Conservation (phyloP, 345 rosid species). For the Eucalyptus microcorys region DNA sequence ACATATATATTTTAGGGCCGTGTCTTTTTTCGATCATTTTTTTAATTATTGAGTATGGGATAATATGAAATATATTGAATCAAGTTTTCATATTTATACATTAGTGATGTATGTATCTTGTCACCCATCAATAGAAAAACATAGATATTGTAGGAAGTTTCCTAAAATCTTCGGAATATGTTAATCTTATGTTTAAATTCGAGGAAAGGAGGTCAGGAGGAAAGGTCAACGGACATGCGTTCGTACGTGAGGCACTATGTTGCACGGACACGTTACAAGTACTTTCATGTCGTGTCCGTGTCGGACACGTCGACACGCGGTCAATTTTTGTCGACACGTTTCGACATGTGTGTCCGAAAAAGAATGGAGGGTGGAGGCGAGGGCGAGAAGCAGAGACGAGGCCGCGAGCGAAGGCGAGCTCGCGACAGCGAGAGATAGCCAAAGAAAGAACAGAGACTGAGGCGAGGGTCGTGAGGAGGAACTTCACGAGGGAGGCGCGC, state of each 20-base stretch:
- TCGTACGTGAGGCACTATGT: neutral
- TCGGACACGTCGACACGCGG: too few species aligned
- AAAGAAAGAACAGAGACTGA: too few species aligned
- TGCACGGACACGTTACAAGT: too few species aligned
- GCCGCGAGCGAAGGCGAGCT: too few species aligned
- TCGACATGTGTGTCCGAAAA: too few species aligned
- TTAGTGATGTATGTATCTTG: neutral
- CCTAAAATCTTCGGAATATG: neutral
- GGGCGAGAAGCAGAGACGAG: too few species aligned
- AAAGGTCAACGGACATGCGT: neutral
- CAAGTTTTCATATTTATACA: neutral
- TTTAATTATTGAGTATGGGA: neutral
- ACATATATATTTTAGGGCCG: fast-evolving
- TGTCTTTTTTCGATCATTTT: fast-evolving
- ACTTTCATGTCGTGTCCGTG: too few species aligned
- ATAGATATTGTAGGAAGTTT: neutral
- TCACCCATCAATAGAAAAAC: neutral
- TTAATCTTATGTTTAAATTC: neutral
- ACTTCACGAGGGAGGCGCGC: too few species aligned
- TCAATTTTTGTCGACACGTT: too few species aligned
- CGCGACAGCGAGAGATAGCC: too few species aligned
- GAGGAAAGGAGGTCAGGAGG: neutral
- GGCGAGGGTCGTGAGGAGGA: too few species aligned
- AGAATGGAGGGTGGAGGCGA: too few species aligned
- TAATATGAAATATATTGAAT: neutral